These are phyloP conservation scores for Ambrosia artemisiifolia DNA, from an alignment of 129 eudicot genomes.

Conservation along the genomic window DNA sequence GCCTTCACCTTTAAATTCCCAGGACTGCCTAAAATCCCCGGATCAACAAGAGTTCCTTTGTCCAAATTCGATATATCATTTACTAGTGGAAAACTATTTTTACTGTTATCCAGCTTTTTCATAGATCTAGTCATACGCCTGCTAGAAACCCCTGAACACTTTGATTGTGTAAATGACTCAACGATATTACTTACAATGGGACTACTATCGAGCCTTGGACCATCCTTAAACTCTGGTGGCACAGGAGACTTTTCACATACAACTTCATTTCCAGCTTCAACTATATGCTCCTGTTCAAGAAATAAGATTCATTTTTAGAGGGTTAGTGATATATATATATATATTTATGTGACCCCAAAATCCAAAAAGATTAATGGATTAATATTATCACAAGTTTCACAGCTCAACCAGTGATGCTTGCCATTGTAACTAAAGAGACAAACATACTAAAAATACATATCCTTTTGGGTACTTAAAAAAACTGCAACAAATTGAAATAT, in stretches of 20 bases:
- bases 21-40: background rate
- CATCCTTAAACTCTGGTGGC: conserved; percentile 17
- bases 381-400: background rate
- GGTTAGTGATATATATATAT: background rate
- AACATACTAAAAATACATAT: background rate
- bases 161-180: conserved; percentile 4
- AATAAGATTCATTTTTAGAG: background rate
- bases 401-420: conserved; percentile 2
- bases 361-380: background rate
- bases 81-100: background rate
- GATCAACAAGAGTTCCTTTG: background rate
- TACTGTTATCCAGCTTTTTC: conserved; percentile 11
- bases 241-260: conserved; percentile 8
- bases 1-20: conserved; percentile 15
- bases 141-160: conserved; percentile 12
- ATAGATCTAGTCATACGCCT: conserved; percentile 32
- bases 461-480: background rate
- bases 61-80: conserved; percentile 4
- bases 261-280: conserved; percentile 17
- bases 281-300: conserved; percentile 19
- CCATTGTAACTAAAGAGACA: background rate
- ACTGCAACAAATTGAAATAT: background rate
- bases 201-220: conserved; percentile 5
- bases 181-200: background rate
- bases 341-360: conserved; percentile 4